Percentiles rank a stretch among this genome's conserved stretches.
Evolutionary conservation across 345 rosid species (phyloP).

Genomic region (Anastatica hierochuntica): DNA sequence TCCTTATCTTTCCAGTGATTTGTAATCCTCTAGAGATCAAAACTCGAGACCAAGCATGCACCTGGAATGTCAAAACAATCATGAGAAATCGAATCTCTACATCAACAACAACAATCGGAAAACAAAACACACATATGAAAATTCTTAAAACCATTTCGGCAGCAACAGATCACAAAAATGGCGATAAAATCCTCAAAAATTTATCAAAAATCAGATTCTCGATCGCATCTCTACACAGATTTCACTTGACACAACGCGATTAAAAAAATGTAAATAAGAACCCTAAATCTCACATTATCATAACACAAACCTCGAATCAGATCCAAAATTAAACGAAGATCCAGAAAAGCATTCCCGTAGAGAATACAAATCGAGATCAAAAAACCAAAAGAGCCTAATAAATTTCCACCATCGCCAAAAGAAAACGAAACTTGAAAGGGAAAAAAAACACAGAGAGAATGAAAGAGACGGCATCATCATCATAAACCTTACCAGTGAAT

Average conservation of each 20-base stretch:
- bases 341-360: background rate
- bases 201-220: too few relatives aligned
- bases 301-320: slow-evolving; percentile 6
- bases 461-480: background rate
- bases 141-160: too few relatives aligned
- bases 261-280: background rate
- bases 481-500: slow-evolving; percentile 33
- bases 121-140: too few relatives aligned
- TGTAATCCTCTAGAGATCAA: slow-evolving; percentile 17
- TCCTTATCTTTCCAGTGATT: slow-evolving; percentile 20
- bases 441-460: background rate
- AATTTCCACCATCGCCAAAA: background rate
- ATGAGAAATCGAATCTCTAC: too few relatives aligned
- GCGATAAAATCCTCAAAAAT: too few relatives aligned
- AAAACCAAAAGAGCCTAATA: too few relatives aligned
- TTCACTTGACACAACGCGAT: too few relatives aligned
- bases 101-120: too few relatives aligned
- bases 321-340: slow-evolving; percentile 8
- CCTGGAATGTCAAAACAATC: slow-evolving; percentile 22
- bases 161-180: too few relatives aligned
- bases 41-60: background rate
- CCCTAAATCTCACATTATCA: slow-evolving; percentile 16
- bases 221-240: too few relatives aligned
- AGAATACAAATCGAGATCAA: slow-evolving; percentile 15
- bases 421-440: background rate